Percentiles rank a stretch among this genome's conserved stretches.
Evolutionary conservation across 768 basidiomycete genomes (phyloP).

Genomic region (Boletus sp.): DNA sequence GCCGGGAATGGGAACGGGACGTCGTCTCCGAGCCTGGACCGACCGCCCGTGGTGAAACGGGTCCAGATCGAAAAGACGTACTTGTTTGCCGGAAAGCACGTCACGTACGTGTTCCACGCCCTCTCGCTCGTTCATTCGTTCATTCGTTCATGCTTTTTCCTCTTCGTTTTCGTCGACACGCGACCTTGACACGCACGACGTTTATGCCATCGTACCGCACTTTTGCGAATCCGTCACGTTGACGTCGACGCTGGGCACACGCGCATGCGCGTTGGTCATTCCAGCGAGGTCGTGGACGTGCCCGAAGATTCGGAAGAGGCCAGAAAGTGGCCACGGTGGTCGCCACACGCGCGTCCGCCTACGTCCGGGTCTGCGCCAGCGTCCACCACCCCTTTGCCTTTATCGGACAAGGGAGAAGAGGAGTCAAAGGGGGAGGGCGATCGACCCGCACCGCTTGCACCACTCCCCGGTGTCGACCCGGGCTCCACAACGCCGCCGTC

Average conservation of each 20-base stretch:
- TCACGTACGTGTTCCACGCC: constrained; percentile 50
- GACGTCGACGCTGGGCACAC: background rate
- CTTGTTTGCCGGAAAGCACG: constrained; percentile 74
- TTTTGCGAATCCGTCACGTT: too few species aligned
- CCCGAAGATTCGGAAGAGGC: constrained; percentile 72
- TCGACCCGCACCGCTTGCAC: background rate
- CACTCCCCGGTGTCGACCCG: background rate
- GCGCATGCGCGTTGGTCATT: background rate
- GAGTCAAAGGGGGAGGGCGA: background rate
- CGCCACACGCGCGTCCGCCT: background rate
- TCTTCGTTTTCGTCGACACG: background rate
- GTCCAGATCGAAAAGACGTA: constrained; percentile 71
- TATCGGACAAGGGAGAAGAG: background rate
- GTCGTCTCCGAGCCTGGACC: too few species aligned
- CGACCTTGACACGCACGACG: background rate
- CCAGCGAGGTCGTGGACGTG: constrained; percentile 74
- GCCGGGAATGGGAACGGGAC: background rate
- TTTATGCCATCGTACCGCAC: too few species aligned
- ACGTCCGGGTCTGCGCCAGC: constrained; percentile 2
- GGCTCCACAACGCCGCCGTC: background rate
- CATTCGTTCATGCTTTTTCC: background rate
- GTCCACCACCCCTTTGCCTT: background rate
- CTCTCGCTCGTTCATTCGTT: background rate
- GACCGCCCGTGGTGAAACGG: constrained; percentile 33
- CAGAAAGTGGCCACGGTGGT: constrained; percentile 67